Conservation (phyloP, 116 monocot species). For the Dioscorea cayenensis region DNA sequence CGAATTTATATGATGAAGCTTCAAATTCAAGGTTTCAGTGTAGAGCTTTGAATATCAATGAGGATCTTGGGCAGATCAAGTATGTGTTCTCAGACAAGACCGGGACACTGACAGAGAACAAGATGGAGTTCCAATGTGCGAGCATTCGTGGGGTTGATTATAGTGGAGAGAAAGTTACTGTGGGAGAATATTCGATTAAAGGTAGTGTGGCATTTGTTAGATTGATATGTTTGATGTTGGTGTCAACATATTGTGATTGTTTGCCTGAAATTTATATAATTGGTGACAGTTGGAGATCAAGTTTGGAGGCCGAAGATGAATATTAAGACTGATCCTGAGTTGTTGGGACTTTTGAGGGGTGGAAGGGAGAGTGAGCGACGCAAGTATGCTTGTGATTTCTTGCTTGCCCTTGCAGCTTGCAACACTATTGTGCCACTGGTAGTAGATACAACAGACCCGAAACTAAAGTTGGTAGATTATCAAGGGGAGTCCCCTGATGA, state of each 20-base stretch:
- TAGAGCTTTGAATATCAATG: constrained; percentile 88
- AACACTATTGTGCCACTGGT: constrained; percentile 79
- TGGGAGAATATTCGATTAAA: constrained; percentile 18
- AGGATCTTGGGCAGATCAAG: constrained; percentile 94
- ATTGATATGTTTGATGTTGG: neutral
- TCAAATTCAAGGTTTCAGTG: constrained; percentile 66
- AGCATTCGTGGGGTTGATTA: constrained; percentile 59
- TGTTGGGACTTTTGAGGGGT: constrained; percentile 27
- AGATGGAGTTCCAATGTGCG: constrained; percentile 83
- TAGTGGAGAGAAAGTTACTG: constrained; percentile 8
- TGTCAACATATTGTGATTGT: neutral
- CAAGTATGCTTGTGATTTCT: constrained; percentile 43
- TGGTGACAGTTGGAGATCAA: constrained; percentile 30
- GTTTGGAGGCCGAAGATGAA: constrained; percentile 54
- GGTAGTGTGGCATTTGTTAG: constrained; percentile 18
- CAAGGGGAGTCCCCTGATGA: constrained; percentile 97
- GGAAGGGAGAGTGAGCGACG: constrained; percentile 26
- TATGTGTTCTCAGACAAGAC: constrained; percentile 95
- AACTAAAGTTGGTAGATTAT: constrained; percentile 54
- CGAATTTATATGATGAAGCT: constrained; percentile 47
- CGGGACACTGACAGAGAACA: constrained; percentile 95
- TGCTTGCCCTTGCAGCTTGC: constrained; percentile 72
- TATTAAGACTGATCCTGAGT: constrained; percentile 54
- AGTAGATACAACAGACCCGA: constrained; percentile 30
- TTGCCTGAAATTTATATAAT: neutral